phyloP scores from a whole-genome alignment of 176 grass and related monocot species.

The Metroxylon sagu region DNA sequence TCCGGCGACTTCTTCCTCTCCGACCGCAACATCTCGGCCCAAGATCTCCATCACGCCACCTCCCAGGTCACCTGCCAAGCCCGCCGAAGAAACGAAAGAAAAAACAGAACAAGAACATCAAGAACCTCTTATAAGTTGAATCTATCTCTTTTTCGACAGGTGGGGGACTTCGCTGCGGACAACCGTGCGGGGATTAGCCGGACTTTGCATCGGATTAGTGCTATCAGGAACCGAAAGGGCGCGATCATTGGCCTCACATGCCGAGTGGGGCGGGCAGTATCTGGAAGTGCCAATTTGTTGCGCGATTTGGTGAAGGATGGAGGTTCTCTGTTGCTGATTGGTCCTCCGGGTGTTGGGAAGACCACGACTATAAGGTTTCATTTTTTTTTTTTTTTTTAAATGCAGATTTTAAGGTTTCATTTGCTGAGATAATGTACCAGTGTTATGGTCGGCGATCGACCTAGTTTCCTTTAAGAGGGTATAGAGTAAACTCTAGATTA shows the following conservation, averaged over 20 bases:
- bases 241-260: constrained; percentile 71
- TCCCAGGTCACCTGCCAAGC: constrained; percentile 34
- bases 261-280: constrained; percentile 64
- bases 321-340: constrained; percentile 63
- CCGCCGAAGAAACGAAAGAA: not conserved
- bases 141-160: constrained; percentile 22
- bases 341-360: constrained; percentile 77
- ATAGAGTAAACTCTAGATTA: too few species aligned
- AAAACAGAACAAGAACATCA: not conserved
- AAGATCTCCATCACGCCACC: constrained; percentile 54
- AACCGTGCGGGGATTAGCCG: constrained; percentile 77
- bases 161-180: constrained; percentile 70
- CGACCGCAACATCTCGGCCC: constrained; percentile 33
- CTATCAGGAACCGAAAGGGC: constrained; percentile 64
- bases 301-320: constrained; percentile 81
- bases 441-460: too few species aligned
- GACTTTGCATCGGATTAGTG: constrained; percentile 67
- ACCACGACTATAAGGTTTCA: constrained; percentile 67
- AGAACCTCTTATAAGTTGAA: not conserved
- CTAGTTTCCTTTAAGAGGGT: too few species aligned
- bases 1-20: constrained; percentile 71
- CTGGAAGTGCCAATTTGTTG: constrained; percentile 68
- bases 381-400: not conserved
- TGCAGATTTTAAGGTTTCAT: too few species aligned
- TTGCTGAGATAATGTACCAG: too few species aligned